Evolutionary conservation across 106 monocot genomes (phyloP).

Genomic region (Apostasia shenzhenica): DNA sequence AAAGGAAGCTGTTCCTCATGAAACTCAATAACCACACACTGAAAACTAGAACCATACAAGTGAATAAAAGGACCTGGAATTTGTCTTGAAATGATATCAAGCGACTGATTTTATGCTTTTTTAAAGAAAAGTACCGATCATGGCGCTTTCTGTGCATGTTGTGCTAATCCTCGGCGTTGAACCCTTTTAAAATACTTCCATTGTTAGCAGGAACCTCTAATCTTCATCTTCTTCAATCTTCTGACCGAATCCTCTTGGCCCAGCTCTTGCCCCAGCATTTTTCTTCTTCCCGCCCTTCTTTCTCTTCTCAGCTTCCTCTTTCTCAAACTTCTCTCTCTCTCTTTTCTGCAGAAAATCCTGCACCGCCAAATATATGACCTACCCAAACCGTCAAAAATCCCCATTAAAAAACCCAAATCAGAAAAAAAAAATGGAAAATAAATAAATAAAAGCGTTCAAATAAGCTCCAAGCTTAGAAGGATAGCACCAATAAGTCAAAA

Average conservation of each 20-base stretch:
- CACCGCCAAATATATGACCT: slow-evolving; percentile 77
- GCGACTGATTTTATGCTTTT: too few relatives aligned
- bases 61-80: too few relatives aligned
- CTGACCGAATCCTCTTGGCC: slow-evolving; percentile 67
- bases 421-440: neutral
- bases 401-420: neutral
- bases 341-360: slow-evolving; percentile 83
- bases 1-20: too few relatives aligned
- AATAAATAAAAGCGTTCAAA: neutral
- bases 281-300: slow-evolving; percentile 52
- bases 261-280: slow-evolving; percentile 37
- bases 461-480: too few relatives aligned
- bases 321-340: slow-evolving; percentile 87
- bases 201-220: neutral
- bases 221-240: slow-evolving; percentile 60
- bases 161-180: too few relatives aligned
- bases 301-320: slow-evolving; percentile 59
- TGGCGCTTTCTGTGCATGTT: too few relatives aligned
- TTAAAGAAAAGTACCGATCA: too few relatives aligned
- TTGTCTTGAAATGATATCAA: too few relatives aligned
- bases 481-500: neutral
- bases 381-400: slow-evolving; percentile 7
- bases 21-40: too few relatives aligned
- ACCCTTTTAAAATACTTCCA: too few relatives aligned
- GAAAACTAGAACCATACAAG: too few relatives aligned